Evolutionary conservation across 2,329 filamentous ascomycete genomes (phyloP).

Genomic region (Chaetomium strumarium): DNA sequence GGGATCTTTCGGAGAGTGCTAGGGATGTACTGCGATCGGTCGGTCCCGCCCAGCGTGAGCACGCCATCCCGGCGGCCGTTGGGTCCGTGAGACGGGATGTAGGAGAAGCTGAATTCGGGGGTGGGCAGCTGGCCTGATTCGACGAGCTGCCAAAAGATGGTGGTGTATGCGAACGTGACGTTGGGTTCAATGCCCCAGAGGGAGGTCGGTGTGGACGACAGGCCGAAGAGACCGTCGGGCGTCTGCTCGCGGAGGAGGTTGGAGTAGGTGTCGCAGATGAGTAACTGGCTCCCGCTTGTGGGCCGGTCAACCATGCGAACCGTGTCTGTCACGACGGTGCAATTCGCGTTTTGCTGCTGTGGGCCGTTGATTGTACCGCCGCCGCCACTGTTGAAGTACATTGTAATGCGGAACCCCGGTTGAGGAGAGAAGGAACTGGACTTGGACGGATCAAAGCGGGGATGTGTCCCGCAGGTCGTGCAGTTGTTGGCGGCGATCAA

Average conservation of each 20-base stretch:
- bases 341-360: conserved; percentile 22
- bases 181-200: conserved; percentile 1
- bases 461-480: conserved; percentile 24
- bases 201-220: conserved; percentile 20
- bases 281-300: conserved; percentile 20
- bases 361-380: conserved; percentile 26
- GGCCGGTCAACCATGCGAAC: conserved; percentile 26
- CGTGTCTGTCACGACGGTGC: conserved; percentile 27
- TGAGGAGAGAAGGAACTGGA: conserved; percentile 28
- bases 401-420: conserved; percentile 17
- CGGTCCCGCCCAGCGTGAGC: conserved; percentile 32
- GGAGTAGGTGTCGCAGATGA: conserved; percentile 29
- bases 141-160: conserved; percentile 29
- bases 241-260: conserved; percentile 25
- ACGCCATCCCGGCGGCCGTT: conserved; percentile 22
- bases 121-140: conserved; percentile 23
- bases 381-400: conserved; percentile 26
- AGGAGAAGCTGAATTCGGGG: conserved; percentile 29
- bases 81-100: conserved; percentile 9
- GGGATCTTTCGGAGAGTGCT: conserved; percentile 23
- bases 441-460: conserved; percentile 25
- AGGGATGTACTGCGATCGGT: conserved; percentile 28
- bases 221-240: conserved; percentile 32
- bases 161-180: background rate
- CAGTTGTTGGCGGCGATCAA: conserved; percentile 28